These are phyloP conservation scores for Gnomoniopsis sp. DNA, from an alignment of 2,329 filamentous ascomycete species.

Conservation along the genomic window DNA sequence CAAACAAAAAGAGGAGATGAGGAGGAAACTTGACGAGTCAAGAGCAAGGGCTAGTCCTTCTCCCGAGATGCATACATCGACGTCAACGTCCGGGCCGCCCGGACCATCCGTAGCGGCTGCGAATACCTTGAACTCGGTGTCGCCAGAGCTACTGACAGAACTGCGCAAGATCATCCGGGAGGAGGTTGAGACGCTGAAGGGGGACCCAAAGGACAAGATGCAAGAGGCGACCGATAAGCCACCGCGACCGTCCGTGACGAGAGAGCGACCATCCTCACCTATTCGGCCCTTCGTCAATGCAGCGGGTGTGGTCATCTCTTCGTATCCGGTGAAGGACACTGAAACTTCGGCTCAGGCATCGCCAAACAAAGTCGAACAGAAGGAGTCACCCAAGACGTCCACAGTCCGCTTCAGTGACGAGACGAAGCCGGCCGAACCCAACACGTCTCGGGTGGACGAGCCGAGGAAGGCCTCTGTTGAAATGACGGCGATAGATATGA, in stretches of 20 bases:
- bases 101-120: background rate
- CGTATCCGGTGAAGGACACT: slow-evolving; percentile 4
- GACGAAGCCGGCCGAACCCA: slow-evolving; percentile 11
- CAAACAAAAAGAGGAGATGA: slow-evolving; percentile 11
- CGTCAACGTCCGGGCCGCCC: background rate
- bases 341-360: slow-evolving; percentile 1
- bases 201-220: background rate
- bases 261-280: background rate
- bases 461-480: slow-evolving; percentile 31
- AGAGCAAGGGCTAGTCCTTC: slow-evolving; percentile 1
- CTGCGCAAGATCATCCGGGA: slow-evolving; percentile 23
- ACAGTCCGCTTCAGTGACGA: slow-evolving; percentile 17
- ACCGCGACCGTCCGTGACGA: background rate
- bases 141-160: slow-evolving; percentile 20
- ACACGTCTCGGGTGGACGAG: slow-evolving; percentile 1
- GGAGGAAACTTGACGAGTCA: slow-evolving; percentile 6
- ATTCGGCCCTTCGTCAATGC: slow-evolving; percentile 1
- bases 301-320: background rate
- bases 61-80: background rate
- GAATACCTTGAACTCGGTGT: slow-evolving; percentile 5
- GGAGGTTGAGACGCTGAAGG: slow-evolving; percentile 18
- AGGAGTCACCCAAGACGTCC: background rate
- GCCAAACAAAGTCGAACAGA: background rate
- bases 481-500: slow-evolving; percentile 61
- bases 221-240: slow-evolving; percentile 2